Base-by-base conservation (phyloP, 2,329 filamentous ascomycete species). In the Coniochaeta sp. region DNA sequence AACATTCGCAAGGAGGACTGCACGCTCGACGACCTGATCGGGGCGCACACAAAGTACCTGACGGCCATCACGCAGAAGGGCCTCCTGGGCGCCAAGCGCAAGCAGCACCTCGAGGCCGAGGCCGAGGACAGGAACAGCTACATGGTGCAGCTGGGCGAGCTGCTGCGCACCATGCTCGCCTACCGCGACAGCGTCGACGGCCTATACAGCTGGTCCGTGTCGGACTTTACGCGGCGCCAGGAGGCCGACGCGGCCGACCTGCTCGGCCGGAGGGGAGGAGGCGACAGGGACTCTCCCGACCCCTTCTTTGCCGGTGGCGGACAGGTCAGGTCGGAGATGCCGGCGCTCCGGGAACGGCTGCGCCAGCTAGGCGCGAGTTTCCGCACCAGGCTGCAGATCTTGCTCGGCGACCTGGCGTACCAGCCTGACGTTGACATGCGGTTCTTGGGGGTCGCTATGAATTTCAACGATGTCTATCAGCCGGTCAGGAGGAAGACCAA, bases 381-480 rank as follows among this genome's bases (percentile, higher is more conserved):
- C 77, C 83, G 86, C 62, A 81, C 83, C 1, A 84, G 89, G 30
- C 82, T 98, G 56, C 91, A 91, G 71, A 80, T 93, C 44, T 77
- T 99, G 59, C 79, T 99, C 3, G 92, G 95, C 16, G 96, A 99
- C 72, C 74, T 99, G 64, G 89, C 91, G 9, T 93, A 96, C 75
- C 93, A 98, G 74, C 89, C 92, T 0, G 95, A 99, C 72, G 88
- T 93, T 58, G 95, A 99, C 73, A 91, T 99, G 87, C 83, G 93
- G 59, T 98, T 98, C 79, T 77, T 99, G 65, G 95, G 91, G 42
- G 92, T 98, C 55, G 90, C 95, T 44, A 98, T 99, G 91, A 99
- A 98, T 75, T 99, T 98, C 75, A 99, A 99, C 74, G 93, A 98
- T 72, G 90, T 96, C 28, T 98, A 98, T 74, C 85, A 90, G 74